Conservation (phyloP, 495 filamentous ascomycete species). For the Tetracladium setigerum region DNA sequence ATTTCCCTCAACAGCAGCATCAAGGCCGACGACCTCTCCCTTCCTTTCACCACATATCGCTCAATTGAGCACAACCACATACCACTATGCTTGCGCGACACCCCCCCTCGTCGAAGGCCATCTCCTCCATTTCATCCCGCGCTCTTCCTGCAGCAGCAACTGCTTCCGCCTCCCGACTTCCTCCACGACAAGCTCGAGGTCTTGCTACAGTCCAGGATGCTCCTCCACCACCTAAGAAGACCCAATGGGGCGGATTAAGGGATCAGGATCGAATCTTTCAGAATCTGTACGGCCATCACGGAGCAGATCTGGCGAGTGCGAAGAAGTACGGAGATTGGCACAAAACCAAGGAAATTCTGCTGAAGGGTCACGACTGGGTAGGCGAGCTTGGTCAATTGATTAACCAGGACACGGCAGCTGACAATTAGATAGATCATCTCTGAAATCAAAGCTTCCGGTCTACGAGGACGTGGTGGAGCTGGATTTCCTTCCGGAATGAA, state of each 20-base stretch:
- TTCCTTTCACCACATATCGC: background rate
- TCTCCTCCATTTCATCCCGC: conserved; percentile 47
- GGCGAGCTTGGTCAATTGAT: conserved; percentile 16
- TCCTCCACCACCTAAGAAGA: conserved; percentile 57
- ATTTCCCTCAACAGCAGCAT: conserved; percentile 10
- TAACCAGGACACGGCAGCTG: background rate
- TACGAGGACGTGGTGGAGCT: conserved; percentile 93
- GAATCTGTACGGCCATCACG: conserved; percentile 92
- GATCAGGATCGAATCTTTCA: conserved; percentile 99
- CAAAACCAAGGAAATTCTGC: conserved; percentile 95
- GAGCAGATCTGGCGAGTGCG: conserved; percentile 82
- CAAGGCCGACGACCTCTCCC: conserved; percentile 6
- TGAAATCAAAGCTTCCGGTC: conserved; percentile 91
- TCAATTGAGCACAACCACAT: conserved; percentile 24
- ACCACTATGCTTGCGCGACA: conserved; percentile 33
- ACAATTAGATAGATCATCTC: conserved; percentile 63
- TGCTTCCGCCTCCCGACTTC: conserved; percentile 25
- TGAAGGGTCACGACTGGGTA: conserved; percentile 97
- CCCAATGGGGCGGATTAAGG: conserved; percentile 71
- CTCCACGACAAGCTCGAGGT: conserved; percentile 45
- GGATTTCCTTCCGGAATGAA: conserved; percentile 97
- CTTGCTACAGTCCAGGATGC: conserved; percentile 89
- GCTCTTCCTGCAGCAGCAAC: conserved; percentile 40
- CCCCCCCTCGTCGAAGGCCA: conserved; percentile 31
- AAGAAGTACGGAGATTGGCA: conserved; percentile 99